Conservation (phyloP, 2,329 filamentous ascomycete species). For the Epichloe gansuensis region DNA sequence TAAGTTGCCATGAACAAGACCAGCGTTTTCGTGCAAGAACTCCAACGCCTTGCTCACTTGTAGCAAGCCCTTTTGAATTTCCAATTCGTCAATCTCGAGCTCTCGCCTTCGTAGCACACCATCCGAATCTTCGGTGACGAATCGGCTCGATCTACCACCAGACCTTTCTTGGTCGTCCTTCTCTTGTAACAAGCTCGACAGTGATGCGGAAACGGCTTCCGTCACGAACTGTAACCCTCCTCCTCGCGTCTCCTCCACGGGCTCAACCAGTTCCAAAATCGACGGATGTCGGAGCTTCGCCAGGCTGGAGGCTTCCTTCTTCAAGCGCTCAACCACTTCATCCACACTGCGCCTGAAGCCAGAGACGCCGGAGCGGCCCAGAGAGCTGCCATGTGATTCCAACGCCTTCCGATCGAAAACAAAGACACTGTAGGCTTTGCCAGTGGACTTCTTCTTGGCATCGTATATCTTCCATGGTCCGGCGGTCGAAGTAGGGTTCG, state of each 20-base stretch:
- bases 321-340: conserved; percentile 81
- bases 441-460: conserved; percentile 90
- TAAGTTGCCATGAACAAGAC: conserved; percentile 85
- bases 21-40: conserved; percentile 90
- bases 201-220: conserved; percentile 79
- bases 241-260: conserved; percentile 83
- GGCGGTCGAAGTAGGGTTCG: conserved; percentile 62
- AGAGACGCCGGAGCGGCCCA: conserved; percentile 37
- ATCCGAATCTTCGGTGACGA: conserved; percentile 67
- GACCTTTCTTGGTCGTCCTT: conserved; percentile 77
- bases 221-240: conserved; percentile 94
- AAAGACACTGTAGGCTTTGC: conserved; percentile 81
- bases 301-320: conserved; percentile 81
- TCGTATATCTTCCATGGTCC: conserved; percentile 98
- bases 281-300: conserved; percentile 84
- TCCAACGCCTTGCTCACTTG: conserved; percentile 91
- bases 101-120: conserved; percentile 64
- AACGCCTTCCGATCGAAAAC: conserved; percentile 85
- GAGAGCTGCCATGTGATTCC: conserved; percentile 40
- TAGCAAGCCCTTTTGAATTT: conserved; percentile 91
- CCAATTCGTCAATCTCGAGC: conserved; percentile 87
- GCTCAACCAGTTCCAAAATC: conserved; percentile 84
- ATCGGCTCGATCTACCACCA: conserved; percentile 63
- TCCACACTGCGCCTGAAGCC: conserved; percentile 72
- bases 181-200: conserved; percentile 69